Conservation (phyloP, 129 eudicot species). For the Smallanthus sonchifolius region DNA sequence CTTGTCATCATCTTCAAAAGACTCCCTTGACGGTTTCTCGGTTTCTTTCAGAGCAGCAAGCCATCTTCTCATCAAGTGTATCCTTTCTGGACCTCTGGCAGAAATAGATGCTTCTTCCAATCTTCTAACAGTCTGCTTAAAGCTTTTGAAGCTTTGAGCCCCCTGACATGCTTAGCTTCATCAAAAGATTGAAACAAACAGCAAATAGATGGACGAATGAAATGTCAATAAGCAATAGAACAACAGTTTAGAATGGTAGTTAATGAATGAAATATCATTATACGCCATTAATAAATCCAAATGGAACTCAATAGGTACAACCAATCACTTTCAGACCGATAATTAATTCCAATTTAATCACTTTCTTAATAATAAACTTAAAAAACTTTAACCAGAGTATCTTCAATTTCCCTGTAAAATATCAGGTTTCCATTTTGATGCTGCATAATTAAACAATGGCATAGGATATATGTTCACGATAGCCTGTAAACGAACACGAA, state of each 20-base stretch:
- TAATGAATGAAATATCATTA: not conserved
- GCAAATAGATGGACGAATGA: not conserved
- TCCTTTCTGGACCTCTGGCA: conserved; percentile 81
- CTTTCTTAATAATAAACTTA: conserved; percentile 20
- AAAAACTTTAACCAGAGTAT: conserved; percentile 1
- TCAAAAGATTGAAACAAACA: conserved; percentile 3
- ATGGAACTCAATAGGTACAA: not conserved
- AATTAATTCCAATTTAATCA: not conserved
- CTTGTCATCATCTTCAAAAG: conserved; percentile 51
- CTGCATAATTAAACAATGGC: not conserved
- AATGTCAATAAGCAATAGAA: not conserved
- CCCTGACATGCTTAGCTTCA: conserved; percentile 49
- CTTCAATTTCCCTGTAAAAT: not conserved
- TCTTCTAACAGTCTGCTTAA: conserved; percentile 82
- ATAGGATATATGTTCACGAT: not conserved
- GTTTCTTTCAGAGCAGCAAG: conserved; percentile 64
- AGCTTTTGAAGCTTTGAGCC: conserved; percentile 62
- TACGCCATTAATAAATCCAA: not conserved
- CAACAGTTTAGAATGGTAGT: not conserved
- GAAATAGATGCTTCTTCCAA: conserved; percentile 93
- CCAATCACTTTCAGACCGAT: not conserved
- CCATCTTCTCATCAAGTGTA: conserved; percentile 77
- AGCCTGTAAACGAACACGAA: too few species aligned
- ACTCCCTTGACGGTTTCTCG: conserved; percentile 44
- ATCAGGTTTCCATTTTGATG: not conserved